Evolutionary conservation across 768 basidiomycete species (phyloP).

Genomic region (Tylopilus rubrobrunneus): DNA sequence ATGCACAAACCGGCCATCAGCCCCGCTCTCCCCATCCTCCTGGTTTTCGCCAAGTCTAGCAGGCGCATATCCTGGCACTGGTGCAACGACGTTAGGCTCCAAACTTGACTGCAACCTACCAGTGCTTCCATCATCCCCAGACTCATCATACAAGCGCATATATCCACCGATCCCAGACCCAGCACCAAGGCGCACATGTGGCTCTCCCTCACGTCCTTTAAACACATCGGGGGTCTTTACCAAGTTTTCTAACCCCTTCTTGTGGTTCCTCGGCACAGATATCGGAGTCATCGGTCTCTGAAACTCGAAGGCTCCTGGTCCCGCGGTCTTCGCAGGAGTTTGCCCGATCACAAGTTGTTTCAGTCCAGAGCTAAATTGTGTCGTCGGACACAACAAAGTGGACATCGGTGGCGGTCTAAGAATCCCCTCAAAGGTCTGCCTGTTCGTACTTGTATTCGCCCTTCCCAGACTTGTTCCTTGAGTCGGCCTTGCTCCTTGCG

Average conservation of each 20-base stretch:
- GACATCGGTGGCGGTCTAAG: constrained; percentile 21
- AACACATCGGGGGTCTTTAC: constrained; percentile 4
- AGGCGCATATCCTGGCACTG: constrained; percentile 17
- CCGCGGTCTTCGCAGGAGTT: constrained; percentile 18
- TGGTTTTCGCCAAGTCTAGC: background rate
- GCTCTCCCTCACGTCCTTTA: constrained; percentile 4
- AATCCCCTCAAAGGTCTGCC: constrained; percentile 25
- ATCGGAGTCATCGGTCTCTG: constrained; percentile 18
- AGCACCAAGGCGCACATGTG: background rate
- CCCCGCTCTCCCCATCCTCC: background rate
- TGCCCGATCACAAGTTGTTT: constrained; percentile 9
- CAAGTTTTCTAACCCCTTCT: constrained; percentile 7
- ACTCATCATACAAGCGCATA: constrained; percentile 21
- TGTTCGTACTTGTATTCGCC: background rate
- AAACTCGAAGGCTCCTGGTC: constrained; percentile 10
- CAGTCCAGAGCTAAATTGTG: constrained; percentile 1
- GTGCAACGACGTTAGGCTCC: constrained; percentile 14
- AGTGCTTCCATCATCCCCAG: background rate
- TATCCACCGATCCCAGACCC: constrained; percentile 15
- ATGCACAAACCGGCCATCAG: constrained; percentile 5
- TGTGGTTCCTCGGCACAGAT: constrained; percentile 12
- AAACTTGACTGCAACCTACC: background rate
- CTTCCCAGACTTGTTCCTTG: constrained; percentile 7
- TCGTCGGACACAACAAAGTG: constrained; percentile 20
- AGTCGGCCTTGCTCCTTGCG: background rate